A percentile compares a stretch with the other conserved stretches of the same genome.
Evolutionary conservation across 202 grass and related monocot genomes (phyloP).

Genomic region (Schoenoplectus triqueter): DNA sequence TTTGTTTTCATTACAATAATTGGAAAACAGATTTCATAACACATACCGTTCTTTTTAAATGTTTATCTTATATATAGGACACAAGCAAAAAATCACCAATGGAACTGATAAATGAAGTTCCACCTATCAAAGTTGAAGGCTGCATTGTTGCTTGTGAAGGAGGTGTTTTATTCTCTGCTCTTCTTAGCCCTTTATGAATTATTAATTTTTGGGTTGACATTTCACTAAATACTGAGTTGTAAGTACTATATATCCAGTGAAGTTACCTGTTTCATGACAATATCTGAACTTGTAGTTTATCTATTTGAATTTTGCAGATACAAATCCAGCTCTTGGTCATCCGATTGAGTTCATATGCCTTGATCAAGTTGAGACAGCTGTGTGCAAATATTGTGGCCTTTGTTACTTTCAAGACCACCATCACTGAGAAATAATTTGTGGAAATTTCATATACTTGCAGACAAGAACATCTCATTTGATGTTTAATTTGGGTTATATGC

Average conservation of each 20-base stretch:
- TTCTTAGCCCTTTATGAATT: constrained; percentile 2
- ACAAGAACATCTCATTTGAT: constrained; percentile 32
- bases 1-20: not conserved
- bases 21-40: constrained; percentile 14
- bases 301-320: constrained; percentile 53
- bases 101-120: constrained; percentile 88
- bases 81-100: constrained; percentile 96
- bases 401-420: constrained; percentile 83
- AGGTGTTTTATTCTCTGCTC: constrained; percentile 47
- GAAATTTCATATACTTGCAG: constrained; percentile 26
- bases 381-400: constrained; percentile 98
- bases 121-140: constrained; percentile 81
- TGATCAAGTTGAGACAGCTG: constrained; percentile 63
- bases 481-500: constrained; percentile 19
- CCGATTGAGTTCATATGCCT: constrained; percentile 97
- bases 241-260: not conserved
- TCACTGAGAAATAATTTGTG: constrained; percentile 55
- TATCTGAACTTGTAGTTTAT: constrained; percentile 36
- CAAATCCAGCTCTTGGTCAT: constrained; percentile 74
- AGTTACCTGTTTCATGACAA: not conserved
- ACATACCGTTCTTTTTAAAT: not conserved
- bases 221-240: not conserved
- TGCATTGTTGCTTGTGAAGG: constrained; percentile 90
- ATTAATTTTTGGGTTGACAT: constrained; percentile 7
- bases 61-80: constrained; percentile 51